A percentile compares a stretch with the other conserved stretches of the same genome.
Evolutionary conservation across 2,329 filamentous ascomycete species (phyloP).

Genomic region (Alternaria sp.): DNA sequence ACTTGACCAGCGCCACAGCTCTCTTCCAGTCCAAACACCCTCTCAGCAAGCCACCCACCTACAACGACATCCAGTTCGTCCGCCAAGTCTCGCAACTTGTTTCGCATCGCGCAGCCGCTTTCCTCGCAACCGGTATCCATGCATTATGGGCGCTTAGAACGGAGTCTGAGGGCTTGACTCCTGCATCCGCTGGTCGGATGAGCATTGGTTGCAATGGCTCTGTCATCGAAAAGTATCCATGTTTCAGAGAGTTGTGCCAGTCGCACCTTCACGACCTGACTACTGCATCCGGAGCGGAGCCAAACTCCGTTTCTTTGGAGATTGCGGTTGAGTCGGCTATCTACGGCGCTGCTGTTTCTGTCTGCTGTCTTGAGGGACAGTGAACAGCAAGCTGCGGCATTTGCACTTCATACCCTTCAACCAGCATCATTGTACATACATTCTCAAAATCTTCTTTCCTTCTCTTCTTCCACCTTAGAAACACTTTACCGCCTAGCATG

Average conservation of each 20-base stretch:
- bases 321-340: conserved; percentile 76
- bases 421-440: conserved; percentile 12
- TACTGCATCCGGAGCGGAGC: conserved; percentile 47
- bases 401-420: conserved; percentile 14
- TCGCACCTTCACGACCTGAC: conserved; percentile 66
- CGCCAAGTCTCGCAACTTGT: conserved; percentile 60
- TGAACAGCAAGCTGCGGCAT: conserved; percentile 3
- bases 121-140: conserved; percentile 68
- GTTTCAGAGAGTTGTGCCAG: conserved; percentile 69
- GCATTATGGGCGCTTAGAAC: conserved; percentile 65
- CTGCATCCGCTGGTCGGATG: conserved; percentile 45
- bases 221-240: conserved; percentile 79
- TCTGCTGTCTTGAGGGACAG: conserved; percentile 46
- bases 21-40: conserved; percentile 61
- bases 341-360: conserved; percentile 75
- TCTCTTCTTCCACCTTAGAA: conserved; percentile 2
- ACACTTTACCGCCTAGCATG: not conserved
- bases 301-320: conserved; percentile 65
- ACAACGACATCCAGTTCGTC: conserved; percentile 62
- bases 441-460: not conserved
- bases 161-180: conserved; percentile 53
- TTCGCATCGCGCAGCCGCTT: conserved; percentile 65
- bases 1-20: conserved; percentile 49
- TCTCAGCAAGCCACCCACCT: conserved; percentile 52
- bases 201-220: conserved; percentile 78